phyloP scores from a whole-genome alignment of 176 grass and related monocot species.

The Eragrostis curvula region DNA sequence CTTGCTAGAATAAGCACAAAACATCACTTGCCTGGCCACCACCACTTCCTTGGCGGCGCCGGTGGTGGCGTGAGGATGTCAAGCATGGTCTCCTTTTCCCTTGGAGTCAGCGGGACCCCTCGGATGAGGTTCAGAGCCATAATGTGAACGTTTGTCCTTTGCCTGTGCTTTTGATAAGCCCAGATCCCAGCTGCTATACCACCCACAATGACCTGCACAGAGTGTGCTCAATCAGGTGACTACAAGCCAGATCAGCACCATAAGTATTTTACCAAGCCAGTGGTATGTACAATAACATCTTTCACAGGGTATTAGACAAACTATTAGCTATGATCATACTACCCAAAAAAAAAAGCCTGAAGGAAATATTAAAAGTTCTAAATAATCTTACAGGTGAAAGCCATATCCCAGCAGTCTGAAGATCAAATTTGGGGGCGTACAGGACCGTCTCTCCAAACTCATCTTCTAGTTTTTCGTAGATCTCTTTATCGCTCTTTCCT shows the following conservation, averaged over 20 bases:
- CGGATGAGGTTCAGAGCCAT: constrained; percentile 90
- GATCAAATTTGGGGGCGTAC: constrained; percentile 91
- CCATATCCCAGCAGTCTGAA: constrained; percentile 96
- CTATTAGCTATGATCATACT: background rate
- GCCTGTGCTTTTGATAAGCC: constrained; percentile 86
- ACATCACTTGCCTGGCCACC: constrained; percentile 55
- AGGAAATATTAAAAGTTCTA: background rate
- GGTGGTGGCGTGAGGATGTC: constrained; percentile 75
- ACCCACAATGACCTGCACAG: constrained; percentile 67
- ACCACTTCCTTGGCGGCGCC: constrained; percentile 51
- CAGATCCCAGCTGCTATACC: constrained; percentile 73
- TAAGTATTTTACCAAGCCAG: background rate
- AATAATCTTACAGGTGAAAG: constrained; percentile 72
- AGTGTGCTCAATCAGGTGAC: background rate
- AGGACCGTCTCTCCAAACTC: constrained; percentile 84
- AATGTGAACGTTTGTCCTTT: constrained; percentile 88
- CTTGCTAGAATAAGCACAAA: background rate
- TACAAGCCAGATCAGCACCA: background rate
- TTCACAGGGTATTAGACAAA: background rate
- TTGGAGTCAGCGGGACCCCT: constrained; percentile 83
- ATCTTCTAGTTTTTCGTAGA: constrained; percentile 76
- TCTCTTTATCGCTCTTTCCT: constrained; percentile 89
- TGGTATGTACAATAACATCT: background rate
- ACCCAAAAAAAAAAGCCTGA: background rate
- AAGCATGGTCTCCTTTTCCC: constrained; percentile 86